phyloP scores from a whole-genome alignment of 352 stramenopile species.

The Globisporangium irregulare region DNA sequence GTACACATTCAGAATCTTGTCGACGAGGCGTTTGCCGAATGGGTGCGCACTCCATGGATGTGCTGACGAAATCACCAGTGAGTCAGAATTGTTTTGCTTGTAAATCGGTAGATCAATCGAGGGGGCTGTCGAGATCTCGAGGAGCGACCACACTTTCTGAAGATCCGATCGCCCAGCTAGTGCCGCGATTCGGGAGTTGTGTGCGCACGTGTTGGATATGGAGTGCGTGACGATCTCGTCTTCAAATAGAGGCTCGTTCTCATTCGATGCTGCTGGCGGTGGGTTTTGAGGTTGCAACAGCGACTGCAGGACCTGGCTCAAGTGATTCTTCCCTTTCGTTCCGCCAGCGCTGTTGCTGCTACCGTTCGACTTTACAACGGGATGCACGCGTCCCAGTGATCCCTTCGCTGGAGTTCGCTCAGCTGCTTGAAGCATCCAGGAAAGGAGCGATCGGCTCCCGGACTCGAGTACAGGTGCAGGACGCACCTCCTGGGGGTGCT shows the following conservation, averaged over 20 bases:
- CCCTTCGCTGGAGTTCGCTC: slow-evolving; percentile 25
- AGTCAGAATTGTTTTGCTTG: slow-evolving; percentile 21
- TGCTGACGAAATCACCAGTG: slow-evolving; percentile 32
- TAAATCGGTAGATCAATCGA: slow-evolving; percentile 50
- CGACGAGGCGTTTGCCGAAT: slow-evolving; percentile 71
- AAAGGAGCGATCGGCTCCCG: slow-evolving; percentile 50
- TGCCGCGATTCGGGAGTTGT: slow-evolving; percentile 54
- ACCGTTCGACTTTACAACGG: not conserved
- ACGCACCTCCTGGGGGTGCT: not conserved
- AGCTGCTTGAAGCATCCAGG: slow-evolving; percentile 52
- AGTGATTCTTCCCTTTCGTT: slow-evolving; percentile 22
- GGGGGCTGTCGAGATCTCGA: slow-evolving; percentile 64
- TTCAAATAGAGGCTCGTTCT: slow-evolving; percentile 1
- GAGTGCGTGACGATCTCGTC: slow-evolving; percentile 11
- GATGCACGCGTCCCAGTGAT: slow-evolving; percentile 13
- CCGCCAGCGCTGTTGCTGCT: not conserved
- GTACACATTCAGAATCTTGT: slow-evolving; percentile 78
- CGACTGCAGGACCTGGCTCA: slow-evolving; percentile 43
- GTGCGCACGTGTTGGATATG: slow-evolving; percentile 46
- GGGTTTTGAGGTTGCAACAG: slow-evolving; percentile 24
- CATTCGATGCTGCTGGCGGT: not conserved
- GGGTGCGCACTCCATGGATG: slow-evolving; percentile 80
- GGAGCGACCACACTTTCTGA: slow-evolving; percentile 77
- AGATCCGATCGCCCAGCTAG: slow-evolving; percentile 64
- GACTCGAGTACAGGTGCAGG: slow-evolving; percentile 16